Base-by-base conservation (phyloP, 2,329 filamentous ascomycete genomes). In the Scedosporium apiospermum region DNA sequence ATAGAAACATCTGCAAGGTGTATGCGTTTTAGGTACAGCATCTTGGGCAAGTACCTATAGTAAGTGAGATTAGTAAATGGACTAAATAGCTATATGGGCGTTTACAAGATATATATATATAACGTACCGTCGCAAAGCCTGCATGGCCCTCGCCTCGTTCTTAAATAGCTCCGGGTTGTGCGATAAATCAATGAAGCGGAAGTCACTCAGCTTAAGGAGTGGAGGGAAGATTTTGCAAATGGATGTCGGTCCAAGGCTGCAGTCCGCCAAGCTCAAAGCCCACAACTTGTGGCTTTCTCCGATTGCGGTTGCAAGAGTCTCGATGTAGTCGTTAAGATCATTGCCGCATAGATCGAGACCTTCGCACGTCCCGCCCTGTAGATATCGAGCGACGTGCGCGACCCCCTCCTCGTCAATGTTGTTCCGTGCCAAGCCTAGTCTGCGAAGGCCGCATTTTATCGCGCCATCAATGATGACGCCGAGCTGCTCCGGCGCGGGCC, bases 321-420 rank as follows among this genome's bases (percentile, higher is more conserved):
- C 81, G 38, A 87, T 76, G 51, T 83, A 78, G 38, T 84, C 79
- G 55, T 78, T 74, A 18, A 88, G 72, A 66, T 95, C 85, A 68
- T 98, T 98, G 26, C 92, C 91, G 49, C 92, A 91, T 12, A 98
- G 76, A 72, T 98, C 95, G 4, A 99, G 80, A 5, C 91, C 93
- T 72, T 96, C 89, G 68, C 93, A 98, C 60, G 87, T 82, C 0
- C 89, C 88, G 23, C 86, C 86, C 30, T 85, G 82, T 21, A 98
- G 74, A 71, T 93, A 98, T 62, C 84, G 84, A 34, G 88, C 82
- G 34, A 97, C 83, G 69, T 96, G 88, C 61, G 85, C 80, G 60
- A 97, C 75, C 0, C 90, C 90, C 68, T 89, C 86, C 5, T 82
- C 80, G 61, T 90, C 87, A 30, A 99, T 81, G 38, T 86, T 78